Conservation (phyloP, 805 yeast species). For the Ogataea pini region DNA sequence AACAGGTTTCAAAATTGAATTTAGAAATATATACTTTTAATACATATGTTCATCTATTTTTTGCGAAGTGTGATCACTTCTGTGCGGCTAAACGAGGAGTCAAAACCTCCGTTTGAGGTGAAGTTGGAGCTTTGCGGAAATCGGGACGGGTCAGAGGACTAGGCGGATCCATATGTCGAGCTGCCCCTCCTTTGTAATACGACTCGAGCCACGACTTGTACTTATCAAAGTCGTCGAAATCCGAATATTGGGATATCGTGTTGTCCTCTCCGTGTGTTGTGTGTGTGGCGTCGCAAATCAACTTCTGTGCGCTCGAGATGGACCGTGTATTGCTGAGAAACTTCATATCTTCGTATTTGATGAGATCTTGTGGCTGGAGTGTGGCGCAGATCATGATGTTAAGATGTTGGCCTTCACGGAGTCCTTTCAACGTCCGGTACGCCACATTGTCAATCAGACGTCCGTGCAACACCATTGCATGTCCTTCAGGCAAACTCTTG, state of each 20-base stretch:
- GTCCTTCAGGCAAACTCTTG: slow-evolving; percentile 35
- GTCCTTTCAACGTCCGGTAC: slow-evolving; percentile 21
- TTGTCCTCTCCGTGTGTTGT: background rate
- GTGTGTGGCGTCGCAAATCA: slow-evolving; percentile 15
- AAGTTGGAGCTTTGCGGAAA: background rate
- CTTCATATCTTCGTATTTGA: slow-evolving; percentile 28
- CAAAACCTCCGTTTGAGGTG: background rate
- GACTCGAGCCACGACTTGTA: slow-evolving; percentile 28
- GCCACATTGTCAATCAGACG: slow-evolving; percentile 44
- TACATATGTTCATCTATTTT: no score
- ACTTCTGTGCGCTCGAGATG: slow-evolving; percentile 16
- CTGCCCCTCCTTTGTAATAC: slow-evolving; percentile 12
- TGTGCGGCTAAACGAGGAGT: slow-evolving; percentile 1
- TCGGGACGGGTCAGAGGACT: background rate
- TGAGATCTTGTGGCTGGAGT: slow-evolving; percentile 28
- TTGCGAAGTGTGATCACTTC: background rate
- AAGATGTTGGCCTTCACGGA: slow-evolving; percentile 5
- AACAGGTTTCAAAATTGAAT: no score
- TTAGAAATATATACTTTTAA: no score
- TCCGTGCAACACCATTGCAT: slow-evolving; percentile 43
- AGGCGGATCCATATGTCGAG: background rate
- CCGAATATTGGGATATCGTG: slow-evolving; percentile 12
- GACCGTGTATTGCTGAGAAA: slow-evolving; percentile 17
- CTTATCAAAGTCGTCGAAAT: slow-evolving; percentile 24
- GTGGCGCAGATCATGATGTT: slow-evolving; percentile 29